Evolutionary conservation across 257 asterid species (phyloP).

Genomic region (Penstemon davidsonii): DNA sequence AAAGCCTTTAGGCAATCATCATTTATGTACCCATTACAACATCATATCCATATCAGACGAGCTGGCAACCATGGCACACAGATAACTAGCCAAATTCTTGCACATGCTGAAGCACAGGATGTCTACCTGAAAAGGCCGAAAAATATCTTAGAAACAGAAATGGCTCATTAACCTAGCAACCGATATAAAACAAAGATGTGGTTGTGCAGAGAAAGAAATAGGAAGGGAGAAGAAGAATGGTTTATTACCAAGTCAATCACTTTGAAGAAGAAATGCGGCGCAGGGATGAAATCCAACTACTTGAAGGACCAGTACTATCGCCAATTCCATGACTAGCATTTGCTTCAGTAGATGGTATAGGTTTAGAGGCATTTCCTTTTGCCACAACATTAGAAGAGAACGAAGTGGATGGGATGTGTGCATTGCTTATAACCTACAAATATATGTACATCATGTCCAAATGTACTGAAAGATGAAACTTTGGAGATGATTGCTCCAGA

Average conservation of each 20-base stretch:
- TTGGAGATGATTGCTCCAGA: not conserved
- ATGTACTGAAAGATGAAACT: conserved; percentile 5
- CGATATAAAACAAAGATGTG: not conserved
- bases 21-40: conserved; percentile 23
- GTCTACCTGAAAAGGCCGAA: conserved; percentile 21
- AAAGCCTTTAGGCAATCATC: conserved; percentile 20
- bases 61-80: conserved; percentile 13
- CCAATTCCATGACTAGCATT: conserved; percentile 59
- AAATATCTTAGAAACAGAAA: not conserved
- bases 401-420: conserved; percentile 64
- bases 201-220: not conserved
- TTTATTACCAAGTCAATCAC: conserved; percentile 43
- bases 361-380: conserved; percentile 60
- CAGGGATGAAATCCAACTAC: conserved; percentile 88
- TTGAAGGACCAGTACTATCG: conserved; percentile 68
- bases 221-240: conserved; percentile 13
- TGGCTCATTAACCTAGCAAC: conserved; percentile 6
- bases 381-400: conserved; percentile 60
- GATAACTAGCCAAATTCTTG: conserved; percentile 16
- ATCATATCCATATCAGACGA: conserved; percentile 19
- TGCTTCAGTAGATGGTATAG: conserved; percentile 60
- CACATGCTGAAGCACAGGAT: conserved; percentile 5
- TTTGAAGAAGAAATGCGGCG: conserved; percentile 92
- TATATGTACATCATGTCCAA: conserved; percentile 18
- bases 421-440: conserved; percentile 55